phyloP scores from a whole-genome alignment of 768 basidiomycete species.

The Naganishia antarctica region DNA sequence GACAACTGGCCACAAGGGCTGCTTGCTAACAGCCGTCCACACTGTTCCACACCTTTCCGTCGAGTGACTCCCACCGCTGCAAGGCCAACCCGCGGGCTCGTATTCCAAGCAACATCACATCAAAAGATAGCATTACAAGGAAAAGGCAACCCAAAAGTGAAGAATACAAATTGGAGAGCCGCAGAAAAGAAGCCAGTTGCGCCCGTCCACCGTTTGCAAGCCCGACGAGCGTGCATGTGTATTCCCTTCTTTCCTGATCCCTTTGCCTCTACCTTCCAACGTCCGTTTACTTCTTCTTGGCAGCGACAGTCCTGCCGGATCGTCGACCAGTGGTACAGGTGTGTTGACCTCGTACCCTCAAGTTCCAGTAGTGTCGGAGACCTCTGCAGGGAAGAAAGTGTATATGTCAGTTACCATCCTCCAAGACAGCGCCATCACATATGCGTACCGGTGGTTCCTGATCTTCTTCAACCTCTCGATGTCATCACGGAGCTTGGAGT shows the following conservation, averaged over 20 bases:
- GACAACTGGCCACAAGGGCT: too few relatives aligned
- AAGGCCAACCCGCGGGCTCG: neutral
- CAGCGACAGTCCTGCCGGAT: constrained; percentile 28
- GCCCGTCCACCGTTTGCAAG: neutral
- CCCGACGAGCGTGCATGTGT: neutral
- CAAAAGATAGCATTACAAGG: constrained; percentile 23
- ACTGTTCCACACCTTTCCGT: too few relatives aligned
- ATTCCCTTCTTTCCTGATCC: constrained; percentile 6
- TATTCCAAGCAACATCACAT: constrained; percentile 5
- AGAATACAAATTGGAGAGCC: neutral
- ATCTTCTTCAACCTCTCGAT: constrained; percentile 99
- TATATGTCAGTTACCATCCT: neutral
- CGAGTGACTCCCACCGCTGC: too few relatives aligned
- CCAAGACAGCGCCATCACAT: neutral
- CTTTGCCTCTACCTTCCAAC: constrained; percentile 18
- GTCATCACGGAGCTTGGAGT: constrained; percentile 97
- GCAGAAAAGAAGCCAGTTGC: neutral
- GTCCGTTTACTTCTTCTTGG: constrained; percentile 30
- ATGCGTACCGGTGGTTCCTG: constrained; percentile 65
- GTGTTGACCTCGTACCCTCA: constrained; percentile 86
- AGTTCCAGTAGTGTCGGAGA: constrained; percentile 60
- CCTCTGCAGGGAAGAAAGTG: constrained; percentile 55
- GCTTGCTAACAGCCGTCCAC: too few relatives aligned
- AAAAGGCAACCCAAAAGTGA: constrained; percentile 12
- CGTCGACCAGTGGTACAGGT: constrained; percentile 89